Evolutionary conservation across 345 rosid species (phyloP).

Genomic region (Xanthoceras sorbifolium): DNA sequence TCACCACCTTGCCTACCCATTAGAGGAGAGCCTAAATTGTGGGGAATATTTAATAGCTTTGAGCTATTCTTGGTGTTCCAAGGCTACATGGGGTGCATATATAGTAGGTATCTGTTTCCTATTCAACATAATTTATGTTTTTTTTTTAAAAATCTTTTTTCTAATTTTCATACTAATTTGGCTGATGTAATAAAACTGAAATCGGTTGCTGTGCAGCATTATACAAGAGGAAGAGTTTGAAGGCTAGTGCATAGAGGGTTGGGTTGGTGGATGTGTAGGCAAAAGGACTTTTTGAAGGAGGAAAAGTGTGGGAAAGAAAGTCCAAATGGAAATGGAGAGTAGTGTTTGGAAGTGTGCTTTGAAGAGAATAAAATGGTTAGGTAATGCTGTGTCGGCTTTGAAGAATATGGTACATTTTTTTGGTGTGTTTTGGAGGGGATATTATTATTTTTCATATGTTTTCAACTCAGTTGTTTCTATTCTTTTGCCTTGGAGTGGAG

Average conservation of each 20-base stretch:
- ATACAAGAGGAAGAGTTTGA: conserved; percentile 46
- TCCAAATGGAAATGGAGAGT: conserved; percentile 43
- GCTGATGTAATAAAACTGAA: conserved; percentile 36
- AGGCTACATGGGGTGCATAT: conserved; percentile 25
- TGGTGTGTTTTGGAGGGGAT: conserved; percentile 22
- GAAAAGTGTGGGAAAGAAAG: conserved; percentile 24
- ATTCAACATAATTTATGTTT: not conserved
- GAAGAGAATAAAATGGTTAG: conserved; percentile 50
- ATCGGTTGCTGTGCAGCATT: conserved; percentile 37
- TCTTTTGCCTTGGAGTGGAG: conserved; percentile 26
- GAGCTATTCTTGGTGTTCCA: conserved; percentile 12
- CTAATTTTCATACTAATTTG: conserved; percentile 13
- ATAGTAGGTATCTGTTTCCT: conserved; percentile 19
- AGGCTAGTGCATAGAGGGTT: conserved; percentile 28
- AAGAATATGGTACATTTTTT: conserved; percentile 32
- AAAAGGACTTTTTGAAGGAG: conserved; percentile 36
- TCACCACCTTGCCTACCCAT: conserved; percentile 59
- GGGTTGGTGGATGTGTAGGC: conserved; percentile 48
- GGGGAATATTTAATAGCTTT: not conserved
- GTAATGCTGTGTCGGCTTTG: conserved; percentile 33
- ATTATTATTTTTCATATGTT: conserved; percentile 15
- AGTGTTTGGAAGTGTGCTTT: conserved; percentile 49
- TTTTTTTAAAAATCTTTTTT: not conserved
- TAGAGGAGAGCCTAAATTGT: not conserved
- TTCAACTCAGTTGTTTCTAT: conserved; percentile 28